A percentile compares a stretch with the other conserved stretches of the same genome.
phyloP scores from a whole-genome alignment of 2,329 filamentous ascomycete species.

The Aureobasidium sp. region DNA sequence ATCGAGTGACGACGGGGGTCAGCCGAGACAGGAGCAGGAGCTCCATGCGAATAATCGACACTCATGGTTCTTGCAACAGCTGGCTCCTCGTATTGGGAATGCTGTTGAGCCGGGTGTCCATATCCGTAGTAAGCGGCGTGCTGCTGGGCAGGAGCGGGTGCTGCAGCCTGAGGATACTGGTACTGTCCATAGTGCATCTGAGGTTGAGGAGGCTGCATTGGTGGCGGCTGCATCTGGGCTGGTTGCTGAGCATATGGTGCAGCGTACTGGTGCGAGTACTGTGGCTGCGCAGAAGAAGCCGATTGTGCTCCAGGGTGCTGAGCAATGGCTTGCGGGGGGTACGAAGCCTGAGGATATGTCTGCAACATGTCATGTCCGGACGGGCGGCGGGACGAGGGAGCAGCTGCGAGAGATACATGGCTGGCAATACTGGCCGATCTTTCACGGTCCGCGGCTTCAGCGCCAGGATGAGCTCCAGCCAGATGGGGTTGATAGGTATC shows the following conservation, averaged over 20 bases:
- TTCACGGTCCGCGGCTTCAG: slow-evolving; percentile 31
- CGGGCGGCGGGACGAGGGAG: slow-evolving; percentile 32
- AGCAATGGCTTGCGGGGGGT: slow-evolving; percentile 28
- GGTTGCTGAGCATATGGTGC: slow-evolving; percentile 14
- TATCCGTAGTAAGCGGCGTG: slow-evolving; percentile 35
- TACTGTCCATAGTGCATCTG: slow-evolving; percentile 24
- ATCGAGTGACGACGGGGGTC: slow-evolving; percentile 38
- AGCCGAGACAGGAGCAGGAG: slow-evolving; percentile 21
- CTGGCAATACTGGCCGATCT: slow-evolving; percentile 33
- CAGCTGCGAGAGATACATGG: slow-evolving; percentile 24
- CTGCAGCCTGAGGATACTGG: slow-evolving; percentile 23
- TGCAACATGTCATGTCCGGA: slow-evolving; percentile 41
- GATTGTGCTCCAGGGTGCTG: slow-evolving; percentile 33
- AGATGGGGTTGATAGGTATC: slow-evolving; percentile 21
- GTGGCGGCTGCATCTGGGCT: slow-evolving; percentile 13
- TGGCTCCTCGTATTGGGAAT: slow-evolving; percentile 32
- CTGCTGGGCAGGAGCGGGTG: slow-evolving; percentile 27
- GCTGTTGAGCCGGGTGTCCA: slow-evolving; percentile 29
- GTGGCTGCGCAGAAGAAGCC: slow-evolving; percentile 32
- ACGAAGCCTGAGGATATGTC: slow-evolving; percentile 31
- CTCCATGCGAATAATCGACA: slow-evolving; percentile 30
- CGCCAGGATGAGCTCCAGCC: slow-evolving; percentile 25
- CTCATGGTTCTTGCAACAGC: slow-evolving; percentile 32
- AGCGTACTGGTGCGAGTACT: slow-evolving; percentile 26
- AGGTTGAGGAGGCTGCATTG: slow-evolving; percentile 20